A percentile compares a stretch with the other conserved stretches of the same genome.
Conservation (phyloP, 495 filamentous ascomycete genomes). For the Jackrogersella minutella region DNA sequence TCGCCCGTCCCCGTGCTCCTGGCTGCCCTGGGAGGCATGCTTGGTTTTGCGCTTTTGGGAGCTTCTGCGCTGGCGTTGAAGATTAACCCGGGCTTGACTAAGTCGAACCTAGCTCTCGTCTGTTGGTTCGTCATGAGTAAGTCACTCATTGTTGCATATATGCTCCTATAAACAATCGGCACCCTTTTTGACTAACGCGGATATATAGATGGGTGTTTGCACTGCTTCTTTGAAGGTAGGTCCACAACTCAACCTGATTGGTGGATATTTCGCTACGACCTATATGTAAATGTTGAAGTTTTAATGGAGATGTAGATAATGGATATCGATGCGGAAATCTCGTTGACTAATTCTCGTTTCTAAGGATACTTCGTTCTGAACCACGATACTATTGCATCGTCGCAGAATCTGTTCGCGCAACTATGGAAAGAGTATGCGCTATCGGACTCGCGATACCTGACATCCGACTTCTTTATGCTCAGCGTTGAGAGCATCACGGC, state of each 20-base stretch:
- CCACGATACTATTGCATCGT: slow-evolving; percentile 56
- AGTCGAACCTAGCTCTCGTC: slow-evolving; percentile 56
- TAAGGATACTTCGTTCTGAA: slow-evolving; percentile 79
- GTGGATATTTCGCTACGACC: background rate
- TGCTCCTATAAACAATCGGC: background rate
- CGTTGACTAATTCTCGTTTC: background rate
- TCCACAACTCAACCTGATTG: background rate
- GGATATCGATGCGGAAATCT: background rate
- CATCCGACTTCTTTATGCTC: slow-evolving; percentile 78
- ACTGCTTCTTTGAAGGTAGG: slow-evolving; percentile 80
- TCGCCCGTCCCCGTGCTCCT: slow-evolving; percentile 59
- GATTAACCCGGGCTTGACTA: slow-evolving; percentile 50
- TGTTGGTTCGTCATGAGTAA: slow-evolving; percentile 68
- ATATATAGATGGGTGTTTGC: slow-evolving; percentile 63
- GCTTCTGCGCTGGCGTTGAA: slow-evolving; percentile 53
- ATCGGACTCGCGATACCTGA: slow-evolving; percentile 85
- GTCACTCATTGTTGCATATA: slow-evolving; percentile 56
- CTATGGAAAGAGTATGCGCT: slow-evolving; percentile 90
- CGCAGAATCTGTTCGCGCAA: slow-evolving; percentile 69
- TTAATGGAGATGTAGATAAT: background rate
- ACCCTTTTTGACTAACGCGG: slow-evolving; percentile 12
- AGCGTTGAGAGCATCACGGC: slow-evolving; percentile 86
- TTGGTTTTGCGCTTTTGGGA: slow-evolving; percentile 53
- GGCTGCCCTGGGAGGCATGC: slow-evolving; percentile 54
- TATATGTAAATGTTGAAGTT: background rate